Evolutionary conservation across 2,329 filamentous ascomycete genomes (phyloP).

Genomic region (Drechslera avenae): DNA sequence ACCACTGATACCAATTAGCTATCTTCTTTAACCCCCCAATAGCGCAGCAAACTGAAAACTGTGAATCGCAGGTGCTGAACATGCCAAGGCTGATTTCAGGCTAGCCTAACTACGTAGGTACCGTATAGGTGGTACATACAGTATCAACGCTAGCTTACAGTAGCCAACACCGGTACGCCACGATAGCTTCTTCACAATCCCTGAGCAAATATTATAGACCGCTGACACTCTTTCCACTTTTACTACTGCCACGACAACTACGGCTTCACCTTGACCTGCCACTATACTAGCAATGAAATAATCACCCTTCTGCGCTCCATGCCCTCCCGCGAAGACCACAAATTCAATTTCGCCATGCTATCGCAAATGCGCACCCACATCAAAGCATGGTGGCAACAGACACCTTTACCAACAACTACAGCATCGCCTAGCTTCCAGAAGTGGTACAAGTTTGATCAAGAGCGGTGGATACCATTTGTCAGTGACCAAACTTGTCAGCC

Average conservation of each 20-base stretch:
- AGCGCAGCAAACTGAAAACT: no score
- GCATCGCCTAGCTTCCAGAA: constrained; percentile 6
- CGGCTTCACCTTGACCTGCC: not conserved
- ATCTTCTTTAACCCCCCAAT: no score
- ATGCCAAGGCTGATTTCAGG: no score
- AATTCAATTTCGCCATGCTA: constrained; percentile 1
- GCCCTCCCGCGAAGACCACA: not conserved
- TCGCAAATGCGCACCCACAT: constrained; percentile 3
- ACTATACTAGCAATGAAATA: not conserved
- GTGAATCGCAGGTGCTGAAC: no score
- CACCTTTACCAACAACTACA: constrained; percentile 3
- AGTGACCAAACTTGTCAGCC: not conserved
- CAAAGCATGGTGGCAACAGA: constrained; percentile 9
- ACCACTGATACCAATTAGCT: no score
- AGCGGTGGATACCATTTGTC: not conserved
- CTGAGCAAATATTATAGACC: not conserved
- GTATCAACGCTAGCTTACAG: not conserved
- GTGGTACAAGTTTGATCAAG: constrained; percentile 2
- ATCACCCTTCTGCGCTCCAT: not conserved
- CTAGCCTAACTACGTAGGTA: no score
- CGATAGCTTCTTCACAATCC: not conserved
- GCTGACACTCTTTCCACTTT: not conserved
- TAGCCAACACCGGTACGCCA: not conserved
- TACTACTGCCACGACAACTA: not conserved
- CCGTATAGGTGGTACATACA: no score